Percentiles rank a stretch among this genome's conserved stretches.
These are phyloP conservation scores for Lineolata rhizophorae DNA, from an alignment of 495 filamentous ascomycete species.

Conservation along the genomic window DNA sequence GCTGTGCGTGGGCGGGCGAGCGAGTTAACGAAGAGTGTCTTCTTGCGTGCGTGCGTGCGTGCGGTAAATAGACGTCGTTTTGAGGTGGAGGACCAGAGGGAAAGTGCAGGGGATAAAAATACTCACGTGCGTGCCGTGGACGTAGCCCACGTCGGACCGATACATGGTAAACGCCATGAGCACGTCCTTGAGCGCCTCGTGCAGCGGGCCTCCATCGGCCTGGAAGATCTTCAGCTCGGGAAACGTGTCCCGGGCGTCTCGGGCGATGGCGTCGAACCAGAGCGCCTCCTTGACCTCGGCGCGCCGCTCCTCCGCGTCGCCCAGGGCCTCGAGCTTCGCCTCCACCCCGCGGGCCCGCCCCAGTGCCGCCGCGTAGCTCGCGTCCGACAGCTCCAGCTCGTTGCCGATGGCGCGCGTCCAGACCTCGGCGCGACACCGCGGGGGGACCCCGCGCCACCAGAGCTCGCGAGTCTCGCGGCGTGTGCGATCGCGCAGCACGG, in stretches of 20 bases:
- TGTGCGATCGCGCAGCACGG: conserved; percentile 45
- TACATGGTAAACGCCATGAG: conserved; percentile 85
- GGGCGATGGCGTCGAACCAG: conserved; percentile 47
- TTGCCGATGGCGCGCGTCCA: conserved; percentile 83
- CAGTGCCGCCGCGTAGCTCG: conserved; percentile 60
- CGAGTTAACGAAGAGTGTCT: too few species aligned
- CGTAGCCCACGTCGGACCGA: conserved; percentile 78
- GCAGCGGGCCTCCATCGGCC: conserved; percentile 42
- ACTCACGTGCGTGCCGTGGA: conserved; percentile 62
- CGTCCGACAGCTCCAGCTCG: conserved; percentile 52
- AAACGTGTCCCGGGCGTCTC: conserved; percentile 51
- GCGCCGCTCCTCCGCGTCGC: too few species aligned
- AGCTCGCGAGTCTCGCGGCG: conserved; percentile 68
- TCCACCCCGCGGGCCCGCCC: conserved; percentile 42
- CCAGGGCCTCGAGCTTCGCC: conserved; percentile 10
- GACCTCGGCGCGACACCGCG: conserved; percentile 56
- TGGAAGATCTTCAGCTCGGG: conserved; percentile 73
- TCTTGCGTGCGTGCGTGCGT: too few species aligned
- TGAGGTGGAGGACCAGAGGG: too few species aligned
- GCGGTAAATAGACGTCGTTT: too few species aligned
- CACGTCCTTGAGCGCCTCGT: conserved; percentile 55
- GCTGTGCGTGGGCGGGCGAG: too few species aligned
- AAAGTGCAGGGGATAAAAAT: conserved; percentile 1
- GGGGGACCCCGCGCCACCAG: conserved; percentile 84
- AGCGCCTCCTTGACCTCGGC: conserved; percentile 28